Base-by-base conservation (phyloP, 345 rosid genomes). In the Viola odorata region DNA sequence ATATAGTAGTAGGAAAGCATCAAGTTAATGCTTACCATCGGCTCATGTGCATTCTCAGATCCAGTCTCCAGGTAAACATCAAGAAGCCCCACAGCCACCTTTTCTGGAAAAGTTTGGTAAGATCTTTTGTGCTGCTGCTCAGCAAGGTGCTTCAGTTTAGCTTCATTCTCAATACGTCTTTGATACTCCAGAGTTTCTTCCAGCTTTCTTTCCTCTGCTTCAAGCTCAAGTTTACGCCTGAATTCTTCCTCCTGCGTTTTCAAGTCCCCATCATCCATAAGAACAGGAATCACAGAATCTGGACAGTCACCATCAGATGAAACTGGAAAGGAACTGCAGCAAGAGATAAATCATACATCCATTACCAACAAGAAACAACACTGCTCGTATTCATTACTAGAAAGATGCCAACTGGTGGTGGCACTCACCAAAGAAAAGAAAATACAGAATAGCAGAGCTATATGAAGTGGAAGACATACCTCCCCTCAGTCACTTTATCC, bases 141-240 rank as follows among this genome's bases (percentile, higher is more conserved):
- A 17, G 85, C 88, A 61, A 89, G 88, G 60, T 78, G 97, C 78
- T 91, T 88, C 78, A 73, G 78, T 71, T 94, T 94, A 55, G 96
- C 91, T 81, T 86, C 97, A 76, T 86, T 77, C 85, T 94, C 97
- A 70, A 90, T 83, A 69, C 70, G 76, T 68, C 95, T 88, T 76
- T 90, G 99, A 71, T 87, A 86, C 75, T 86, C 91, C 58, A 94
- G 68, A 37, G 92, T 80, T 77, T 82, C 91, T 76, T 86, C 88
- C 23, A 90, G 96, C 81, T 86, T 88, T 72, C 85, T 81, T 69
- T 84, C 99, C 87, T 90, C 97, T 50, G 75, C 91, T 79, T 88
- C 95, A 62, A 83, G 86, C 85, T 90, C 96, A 64, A 82, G 72
- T 78, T 67, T 83, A 70, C 78, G 84, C 77, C 79, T 83, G 63